phyloP scores from a whole-genome alignment of 1,284 basidiomycete species.

The Pyrrhoderma lamaoense region DNA sequence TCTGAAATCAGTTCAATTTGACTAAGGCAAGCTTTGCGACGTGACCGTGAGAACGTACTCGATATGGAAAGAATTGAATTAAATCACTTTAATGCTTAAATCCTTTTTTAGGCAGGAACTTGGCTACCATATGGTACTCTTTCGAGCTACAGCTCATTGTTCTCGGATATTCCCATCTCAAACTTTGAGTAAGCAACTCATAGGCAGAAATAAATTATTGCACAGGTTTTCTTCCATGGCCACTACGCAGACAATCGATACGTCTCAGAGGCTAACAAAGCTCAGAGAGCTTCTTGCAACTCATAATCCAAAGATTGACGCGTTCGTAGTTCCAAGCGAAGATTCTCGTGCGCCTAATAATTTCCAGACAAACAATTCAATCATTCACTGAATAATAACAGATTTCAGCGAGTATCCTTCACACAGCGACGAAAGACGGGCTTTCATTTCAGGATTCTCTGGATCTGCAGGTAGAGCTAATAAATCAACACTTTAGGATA shows the following conservation, averaged over 20 bases:
- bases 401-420: constrained; percentile 91
- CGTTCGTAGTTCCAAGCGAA: constrained; percentile 77
- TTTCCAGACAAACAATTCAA: not conserved
- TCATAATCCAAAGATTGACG: constrained; percentile 51
- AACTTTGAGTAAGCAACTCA: no score
- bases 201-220: no score
- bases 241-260: constrained; percentile 45
- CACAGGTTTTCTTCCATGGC: no score
- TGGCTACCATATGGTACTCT: no score
- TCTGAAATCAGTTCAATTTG: no score
- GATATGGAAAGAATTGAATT: no score
- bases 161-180: no score
- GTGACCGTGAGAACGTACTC: not conserved
- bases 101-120: no score
- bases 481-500: constrained; percentile 18
- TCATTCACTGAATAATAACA: constrained; percentile 26
- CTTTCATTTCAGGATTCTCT: constrained; percentile 87
- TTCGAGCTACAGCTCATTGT: no score
- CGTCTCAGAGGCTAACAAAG: constrained; percentile 49
- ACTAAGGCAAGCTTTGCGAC: no score
- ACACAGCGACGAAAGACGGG: constrained; percentile 75
- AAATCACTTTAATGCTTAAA: no score
- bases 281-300: constrained; percentile 63
- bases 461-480: constrained; percentile 74
- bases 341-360: constrained; percentile 66